Conservation (phyloP, 169 alveolate genomes). For the Eimeria brunetti region DNA sequence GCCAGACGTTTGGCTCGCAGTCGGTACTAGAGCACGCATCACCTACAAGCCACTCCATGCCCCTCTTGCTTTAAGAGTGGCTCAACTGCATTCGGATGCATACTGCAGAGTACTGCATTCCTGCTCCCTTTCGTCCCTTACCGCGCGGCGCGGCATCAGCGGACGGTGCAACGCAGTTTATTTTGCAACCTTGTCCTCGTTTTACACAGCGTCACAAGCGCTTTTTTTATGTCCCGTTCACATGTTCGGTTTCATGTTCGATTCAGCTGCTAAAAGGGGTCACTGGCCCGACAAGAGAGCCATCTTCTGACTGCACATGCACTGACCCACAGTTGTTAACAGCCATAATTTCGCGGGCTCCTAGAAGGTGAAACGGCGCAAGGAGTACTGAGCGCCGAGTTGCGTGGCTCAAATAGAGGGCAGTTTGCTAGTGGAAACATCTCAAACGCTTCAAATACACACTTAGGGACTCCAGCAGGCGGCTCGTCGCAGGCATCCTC, state of each 20-base stretch:
- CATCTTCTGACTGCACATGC: neutral
- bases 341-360: neutral
- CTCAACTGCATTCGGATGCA: neutral
- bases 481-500: constrained; percentile 44
- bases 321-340: neutral
- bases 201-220: neutral
- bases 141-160: neutral
- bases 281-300: neutral
- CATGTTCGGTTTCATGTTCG: neutral
- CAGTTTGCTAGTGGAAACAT: constrained; percentile 34
- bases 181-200: neutral
- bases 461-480: constrained; percentile 18
- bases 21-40: neutral
- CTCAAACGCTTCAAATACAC: constrained; percentile 28
- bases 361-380: neutral
- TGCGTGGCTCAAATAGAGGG: constrained; percentile 36
- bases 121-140: neutral
- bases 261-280: neutral
- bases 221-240: no score
- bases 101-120: neutral
- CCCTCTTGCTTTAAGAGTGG: neutral
- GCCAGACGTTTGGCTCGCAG: neutral
- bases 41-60: neutral
- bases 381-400: constrained; percentile 3
- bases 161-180: neutral